Conservation (phyloP, 768 basidiomycete genomes). For the Russula lepida region DNA sequence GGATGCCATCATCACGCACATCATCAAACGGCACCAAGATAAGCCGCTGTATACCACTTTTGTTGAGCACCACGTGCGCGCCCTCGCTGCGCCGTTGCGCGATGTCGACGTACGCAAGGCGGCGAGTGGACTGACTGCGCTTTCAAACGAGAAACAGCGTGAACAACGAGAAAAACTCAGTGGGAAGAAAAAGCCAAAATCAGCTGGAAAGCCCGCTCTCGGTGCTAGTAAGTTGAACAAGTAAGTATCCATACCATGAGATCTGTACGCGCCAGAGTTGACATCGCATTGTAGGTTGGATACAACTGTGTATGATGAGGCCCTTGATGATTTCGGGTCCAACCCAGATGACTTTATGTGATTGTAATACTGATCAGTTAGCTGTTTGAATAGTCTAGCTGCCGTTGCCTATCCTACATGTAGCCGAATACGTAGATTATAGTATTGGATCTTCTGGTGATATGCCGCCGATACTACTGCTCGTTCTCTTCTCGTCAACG, state of each 20-base stretch:
- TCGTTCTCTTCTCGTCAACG: neutral
- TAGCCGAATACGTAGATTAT: slow-evolving; percentile 17
- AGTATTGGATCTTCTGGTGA: slow-evolving; percentile 1
- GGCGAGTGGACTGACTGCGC: slow-evolving; percentile 70
- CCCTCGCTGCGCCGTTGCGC: slow-evolving; percentile 66
- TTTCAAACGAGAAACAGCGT: slow-evolving; percentile 94
- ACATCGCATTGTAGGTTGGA: slow-evolving; percentile 48
- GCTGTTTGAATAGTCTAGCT: slow-evolving; percentile 9
- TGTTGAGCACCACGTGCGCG: slow-evolving; percentile 74
- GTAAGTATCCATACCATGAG: slow-evolving; percentile 31
- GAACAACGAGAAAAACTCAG: slow-evolving; percentile 77
- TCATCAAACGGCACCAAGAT: slow-evolving; percentile 70
- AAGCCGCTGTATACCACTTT: slow-evolving; percentile 82
- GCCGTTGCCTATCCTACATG: neutral
- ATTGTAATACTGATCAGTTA: slow-evolving; percentile 22
- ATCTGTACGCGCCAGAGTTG: neutral
- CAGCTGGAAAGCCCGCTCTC: slow-evolving; percentile 60
- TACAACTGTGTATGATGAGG: slow-evolving; percentile 77
- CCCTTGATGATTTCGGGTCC: slow-evolving; percentile 79
- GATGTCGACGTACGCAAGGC: slow-evolving; percentile 91
- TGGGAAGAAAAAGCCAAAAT: slow-evolving; percentile 85
- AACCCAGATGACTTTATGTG: slow-evolving; percentile 88
- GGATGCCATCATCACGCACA: slow-evolving; percentile 56
- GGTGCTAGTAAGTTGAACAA: slow-evolving; percentile 62
- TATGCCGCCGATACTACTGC: neutral